phyloP scores from a whole-genome alignment of 2,329 filamentous ascomycete genomes.

The Exophiala mesophila region DNA sequence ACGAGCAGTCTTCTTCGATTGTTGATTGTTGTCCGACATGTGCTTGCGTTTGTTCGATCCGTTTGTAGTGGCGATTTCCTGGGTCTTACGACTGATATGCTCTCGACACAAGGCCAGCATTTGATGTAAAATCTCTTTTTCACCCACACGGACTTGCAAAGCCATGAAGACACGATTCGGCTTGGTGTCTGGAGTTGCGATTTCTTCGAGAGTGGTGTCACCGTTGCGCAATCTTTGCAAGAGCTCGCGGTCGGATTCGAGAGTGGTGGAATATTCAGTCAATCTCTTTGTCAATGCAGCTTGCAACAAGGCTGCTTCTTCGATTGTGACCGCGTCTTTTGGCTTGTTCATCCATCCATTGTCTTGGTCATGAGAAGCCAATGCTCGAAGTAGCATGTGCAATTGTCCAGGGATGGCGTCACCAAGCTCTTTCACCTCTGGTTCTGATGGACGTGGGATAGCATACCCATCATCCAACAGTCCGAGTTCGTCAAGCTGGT shows the following conservation, averaged over 20 bases:
- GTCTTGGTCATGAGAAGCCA: constrained; percentile 21
- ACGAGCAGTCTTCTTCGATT: constrained; percentile 10
- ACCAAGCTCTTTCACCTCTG: constrained; percentile 25
- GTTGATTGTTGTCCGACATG: constrained; percentile 25
- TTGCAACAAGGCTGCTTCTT: constrained; percentile 21
- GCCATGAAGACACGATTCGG: constrained; percentile 53
- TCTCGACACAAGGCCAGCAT: constrained; percentile 41
- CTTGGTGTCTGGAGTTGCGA: constrained; percentile 30
- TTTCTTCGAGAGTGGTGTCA: constrained; percentile 9
- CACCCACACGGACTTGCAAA: constrained; percentile 62
- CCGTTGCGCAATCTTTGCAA: constrained; percentile 29
- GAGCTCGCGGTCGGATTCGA: constrained; percentile 48
- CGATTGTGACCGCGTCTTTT: constrained; percentile 16
- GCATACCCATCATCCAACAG: constrained; percentile 72
- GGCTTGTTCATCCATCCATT: constrained; percentile 5
- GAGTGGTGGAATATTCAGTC: constrained; percentile 49
- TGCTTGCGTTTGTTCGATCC: constrained; percentile 30
- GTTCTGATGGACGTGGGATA: constrained; percentile 37
- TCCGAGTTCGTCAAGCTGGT: constrained; percentile 55
- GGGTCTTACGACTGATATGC: constrained; percentile 32
- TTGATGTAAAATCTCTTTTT: constrained; percentile 62
- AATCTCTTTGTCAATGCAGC: constrained; percentile 30
- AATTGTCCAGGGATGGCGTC: constrained; percentile 39
- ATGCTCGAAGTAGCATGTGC: constrained; percentile 34
- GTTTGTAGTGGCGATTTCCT: constrained; percentile 6